These are phyloP conservation scores for Xylariaceae sp. DNA, from an alignment of 2,329 filamentous ascomycete species.

Conservation along the genomic window DNA sequence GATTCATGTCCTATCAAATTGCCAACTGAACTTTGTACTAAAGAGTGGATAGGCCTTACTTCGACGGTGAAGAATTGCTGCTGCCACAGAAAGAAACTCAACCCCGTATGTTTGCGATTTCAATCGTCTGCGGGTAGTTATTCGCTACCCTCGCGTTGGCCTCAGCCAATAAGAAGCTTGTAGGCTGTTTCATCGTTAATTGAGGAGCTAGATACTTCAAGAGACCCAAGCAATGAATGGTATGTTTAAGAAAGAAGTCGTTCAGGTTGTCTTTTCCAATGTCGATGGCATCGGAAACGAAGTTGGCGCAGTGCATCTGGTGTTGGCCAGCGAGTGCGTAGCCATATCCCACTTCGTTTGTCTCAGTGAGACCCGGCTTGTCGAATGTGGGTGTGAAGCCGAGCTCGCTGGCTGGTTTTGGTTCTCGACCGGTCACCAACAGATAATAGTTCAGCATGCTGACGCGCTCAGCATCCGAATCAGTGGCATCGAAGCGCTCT, in stretches of 20 bases:
- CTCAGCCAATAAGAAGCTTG: too few relatives aligned
- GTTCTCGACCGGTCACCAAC: neutral
- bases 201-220: neutral
- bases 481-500: too few relatives aligned
- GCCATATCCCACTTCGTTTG: neutral
- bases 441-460: neutral
- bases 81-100: too few relatives aligned
- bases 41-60: too few relatives aligned
- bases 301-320: neutral
- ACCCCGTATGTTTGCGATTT: too few relatives aligned
- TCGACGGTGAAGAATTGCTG: too few relatives aligned
- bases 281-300: neutral
- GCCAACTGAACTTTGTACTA: too few relatives aligned
- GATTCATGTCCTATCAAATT: too few relatives aligned
- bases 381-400: neutral
- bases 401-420: neutral
- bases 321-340: slow-evolving; percentile 1
- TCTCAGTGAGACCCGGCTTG: neutral
- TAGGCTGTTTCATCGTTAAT: too few relatives aligned
- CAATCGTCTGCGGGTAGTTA: too few relatives aligned
- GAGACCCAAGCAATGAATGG: neutral
- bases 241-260: neutral
- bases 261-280: neutral
- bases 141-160: too few relatives aligned
- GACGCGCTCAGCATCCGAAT: too few relatives aligned